Conservation (phyloP, 2,329 filamentous ascomycete species). For the Delphinella strobiligena region DNA sequence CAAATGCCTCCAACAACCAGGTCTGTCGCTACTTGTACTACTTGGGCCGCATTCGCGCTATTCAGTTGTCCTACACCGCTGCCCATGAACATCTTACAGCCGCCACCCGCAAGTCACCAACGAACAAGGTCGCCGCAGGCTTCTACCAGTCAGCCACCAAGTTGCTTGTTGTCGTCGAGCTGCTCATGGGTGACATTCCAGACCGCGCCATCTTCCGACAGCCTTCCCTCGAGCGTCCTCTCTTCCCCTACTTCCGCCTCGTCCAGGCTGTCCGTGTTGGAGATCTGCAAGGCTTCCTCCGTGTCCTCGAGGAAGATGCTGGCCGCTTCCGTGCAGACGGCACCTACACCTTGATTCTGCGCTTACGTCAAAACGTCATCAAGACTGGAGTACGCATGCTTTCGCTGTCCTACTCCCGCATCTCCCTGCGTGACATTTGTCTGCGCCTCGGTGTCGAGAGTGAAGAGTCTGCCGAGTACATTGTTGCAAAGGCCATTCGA, state of each 20-base stretch:
- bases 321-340: slow-evolving; percentile 84
- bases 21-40: slow-evolving; percentile 97
- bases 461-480: slow-evolving; percentile 97
- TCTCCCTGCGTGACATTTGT: slow-evolving; percentile 93
- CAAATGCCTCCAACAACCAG: slow-evolving; percentile 93
- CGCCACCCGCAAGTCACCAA: slow-evolving; percentile 88
- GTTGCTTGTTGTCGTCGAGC: slow-evolving; percentile 88
- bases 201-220: slow-evolving; percentile 91
- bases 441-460: slow-evolving; percentile 85
- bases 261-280: slow-evolving; percentile 95
- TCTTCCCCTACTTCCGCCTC: slow-evolving; percentile 86
- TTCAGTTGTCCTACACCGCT: slow-evolving; percentile 93
- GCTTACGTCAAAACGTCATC: slow-evolving; percentile 95
- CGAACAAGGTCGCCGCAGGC: slow-evolving; percentile 75
- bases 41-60: slow-evolving; percentile 86
- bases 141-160: slow-evolving; percentile 96
- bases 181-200: slow-evolving; percentile 97
- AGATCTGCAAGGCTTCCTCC: slow-evolving; percentile 86
- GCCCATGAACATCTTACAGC: slow-evolving; percentile 89
- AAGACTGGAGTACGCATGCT: slow-evolving; percentile 99
- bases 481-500: slow-evolving; percentile 94
- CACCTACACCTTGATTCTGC: slow-evolving; percentile 89
- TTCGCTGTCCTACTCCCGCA: slow-evolving; percentile 93
- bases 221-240: slow-evolving; percentile 69
- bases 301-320: slow-evolving; percentile 67